Evolutionary conservation across 148 eudicot genomes (phyloP).

Genomic region (Rhododendron williamsianum): DNA sequence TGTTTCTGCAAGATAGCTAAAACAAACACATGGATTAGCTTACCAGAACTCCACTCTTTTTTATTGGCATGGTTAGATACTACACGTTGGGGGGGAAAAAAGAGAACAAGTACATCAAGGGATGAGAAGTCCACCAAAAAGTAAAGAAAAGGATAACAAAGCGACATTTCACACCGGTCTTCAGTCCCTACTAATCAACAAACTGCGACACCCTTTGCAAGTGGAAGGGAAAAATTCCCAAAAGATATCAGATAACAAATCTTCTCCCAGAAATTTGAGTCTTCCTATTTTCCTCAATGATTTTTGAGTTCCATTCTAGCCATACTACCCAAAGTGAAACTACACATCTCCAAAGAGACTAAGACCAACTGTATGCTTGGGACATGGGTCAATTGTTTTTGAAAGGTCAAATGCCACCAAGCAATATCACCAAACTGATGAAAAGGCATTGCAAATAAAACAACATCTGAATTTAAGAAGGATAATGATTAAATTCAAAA

Average conservation of each 20-base stretch:
- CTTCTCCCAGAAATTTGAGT: background rate
- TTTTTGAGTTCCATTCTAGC: background rate
- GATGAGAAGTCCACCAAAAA: background rate
- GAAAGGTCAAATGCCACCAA: background rate
- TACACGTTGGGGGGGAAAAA: background rate
- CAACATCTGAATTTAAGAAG: background rate
- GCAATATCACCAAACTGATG: background rate
- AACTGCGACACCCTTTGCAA: background rate
- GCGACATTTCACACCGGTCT: background rate
- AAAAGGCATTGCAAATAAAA: background rate
- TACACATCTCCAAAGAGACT: background rate
- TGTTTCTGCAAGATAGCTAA: constrained; percentile 87
- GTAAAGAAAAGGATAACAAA: background rate
- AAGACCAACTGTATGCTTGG: background rate
- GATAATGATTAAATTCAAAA: background rate
- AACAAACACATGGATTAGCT: constrained; percentile 12
- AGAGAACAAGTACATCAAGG: background rate
- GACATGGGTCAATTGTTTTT: background rate
- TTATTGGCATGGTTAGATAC: background rate
- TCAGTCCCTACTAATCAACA: background rate
- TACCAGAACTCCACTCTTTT: background rate
- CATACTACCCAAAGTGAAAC: background rate
- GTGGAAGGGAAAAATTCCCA: background rate
- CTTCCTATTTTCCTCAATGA: background rate
- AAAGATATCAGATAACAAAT: background rate